These are phyloP conservation scores for Aureoboletus auriporus DNA, from an alignment of 768 basidiomycete species.

Conservation along the genomic window DNA sequence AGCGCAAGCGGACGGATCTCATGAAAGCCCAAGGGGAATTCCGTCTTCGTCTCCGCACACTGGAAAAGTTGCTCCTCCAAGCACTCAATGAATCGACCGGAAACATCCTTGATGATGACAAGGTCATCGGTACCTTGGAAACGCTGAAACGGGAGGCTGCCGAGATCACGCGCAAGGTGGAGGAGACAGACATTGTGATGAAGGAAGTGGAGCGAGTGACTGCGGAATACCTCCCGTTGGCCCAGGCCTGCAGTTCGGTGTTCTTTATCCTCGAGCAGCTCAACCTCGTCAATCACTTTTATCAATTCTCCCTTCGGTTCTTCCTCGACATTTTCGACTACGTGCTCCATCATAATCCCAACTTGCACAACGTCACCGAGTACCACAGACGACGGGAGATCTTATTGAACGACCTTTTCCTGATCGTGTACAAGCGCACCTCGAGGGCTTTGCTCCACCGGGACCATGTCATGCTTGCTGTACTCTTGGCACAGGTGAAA, in stretches of 20 bases:
- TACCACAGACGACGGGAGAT: constrained; percentile 70
- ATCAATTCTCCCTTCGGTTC: constrained; percentile 95
- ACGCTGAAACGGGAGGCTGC: constrained; percentile 95
- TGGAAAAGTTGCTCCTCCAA: constrained; percentile 90
- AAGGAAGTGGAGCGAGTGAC: constrained; percentile 95
- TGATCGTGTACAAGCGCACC: constrained; percentile 82
- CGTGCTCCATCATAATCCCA: constrained; percentile 88
- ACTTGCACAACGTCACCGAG: constrained; percentile 76
- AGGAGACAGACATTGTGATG: constrained; percentile 96
- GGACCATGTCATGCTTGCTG: constrained; percentile 88
- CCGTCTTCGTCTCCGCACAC: constrained; percentile 83
- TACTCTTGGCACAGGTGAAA: constrained; percentile 87
- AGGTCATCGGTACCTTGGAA: constrained; percentile 94
- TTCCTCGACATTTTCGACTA: constrained; percentile 99
- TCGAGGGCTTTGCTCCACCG: constrained; percentile 86
- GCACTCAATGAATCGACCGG: constrained; percentile 96
- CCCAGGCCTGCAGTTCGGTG: constrained; percentile 92
- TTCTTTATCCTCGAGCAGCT: constrained; percentile 98
- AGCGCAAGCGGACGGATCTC: constrained; percentile 90
- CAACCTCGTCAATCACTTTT: constrained; percentile 93
- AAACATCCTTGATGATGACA: constrained; percentile 98
- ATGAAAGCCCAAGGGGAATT: constrained; percentile 99
- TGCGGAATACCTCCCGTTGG: constrained; percentile 88
- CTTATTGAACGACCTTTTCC: constrained; percentile 83
- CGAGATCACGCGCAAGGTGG: constrained; percentile 92